A percentile compares a stretch with the other conserved stretches of the same genome.
Conservation (phyloP, 1,284 basidiomycete genomes). For the Dichomitus squalens region DNA sequence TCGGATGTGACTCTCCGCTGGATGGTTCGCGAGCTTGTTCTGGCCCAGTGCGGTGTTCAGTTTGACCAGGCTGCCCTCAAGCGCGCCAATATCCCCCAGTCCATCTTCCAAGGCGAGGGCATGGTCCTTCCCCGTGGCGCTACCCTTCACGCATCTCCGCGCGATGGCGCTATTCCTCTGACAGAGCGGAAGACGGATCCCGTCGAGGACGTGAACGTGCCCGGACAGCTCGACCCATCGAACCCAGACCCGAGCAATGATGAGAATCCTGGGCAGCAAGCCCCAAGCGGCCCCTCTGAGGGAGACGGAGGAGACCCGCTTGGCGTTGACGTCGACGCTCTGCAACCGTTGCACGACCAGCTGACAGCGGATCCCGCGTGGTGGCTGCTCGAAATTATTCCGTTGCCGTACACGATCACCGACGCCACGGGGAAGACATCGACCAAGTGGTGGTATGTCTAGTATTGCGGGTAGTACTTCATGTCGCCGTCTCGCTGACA, state of each 20-base stretch:
- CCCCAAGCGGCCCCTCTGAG: background rate
- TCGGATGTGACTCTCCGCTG: conserved; percentile 68
- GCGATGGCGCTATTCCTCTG: background rate
- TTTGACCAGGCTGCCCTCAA: conserved; percentile 49
- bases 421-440: conserved; percentile 38
- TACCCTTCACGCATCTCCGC: background rate
- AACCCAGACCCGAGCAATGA: background rate
- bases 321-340: conserved; percentile 29
- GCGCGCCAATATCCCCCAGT: conserved; percentile 35
- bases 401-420: conserved; percentile 39
- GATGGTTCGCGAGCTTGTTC: conserved; percentile 66
- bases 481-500: background rate
- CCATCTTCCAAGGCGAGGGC: conserved; percentile 21
- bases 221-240: background rate
- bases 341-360: conserved; percentile 40
- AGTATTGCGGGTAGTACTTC: background rate
- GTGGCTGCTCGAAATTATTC: conserved; percentile 49
- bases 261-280: background rate
- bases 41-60: conserved; percentile 50
- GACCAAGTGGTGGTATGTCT: conserved; percentile 37
- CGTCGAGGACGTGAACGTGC: background rate
- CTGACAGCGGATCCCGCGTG: conserved; percentile 32
- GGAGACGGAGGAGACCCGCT: background rate
- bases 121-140: background rate
- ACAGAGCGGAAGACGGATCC: background rate